Conservation (phyloP, 2,329 filamentous ascomycete species). For the Ustilaginoidea virens region DNA sequence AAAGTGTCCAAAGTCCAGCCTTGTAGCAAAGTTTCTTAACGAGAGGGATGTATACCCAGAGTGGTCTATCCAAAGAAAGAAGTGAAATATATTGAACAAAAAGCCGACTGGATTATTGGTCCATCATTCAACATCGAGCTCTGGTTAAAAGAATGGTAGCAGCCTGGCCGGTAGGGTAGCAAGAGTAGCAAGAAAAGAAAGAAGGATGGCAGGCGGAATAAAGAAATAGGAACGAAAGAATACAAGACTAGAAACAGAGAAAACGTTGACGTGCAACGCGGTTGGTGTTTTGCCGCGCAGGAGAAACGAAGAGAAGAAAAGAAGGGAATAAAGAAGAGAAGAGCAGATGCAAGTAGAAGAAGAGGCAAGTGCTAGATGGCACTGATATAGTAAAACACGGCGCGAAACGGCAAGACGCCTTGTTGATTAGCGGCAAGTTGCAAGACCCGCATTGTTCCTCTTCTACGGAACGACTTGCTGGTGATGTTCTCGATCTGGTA, state of each 20-base stretch:
- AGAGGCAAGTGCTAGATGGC: too few relatives aligned
- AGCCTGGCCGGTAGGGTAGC: conserved; percentile 45
- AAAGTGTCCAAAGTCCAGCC: conserved; percentile 2
- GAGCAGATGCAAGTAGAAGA: conserved; percentile 3
- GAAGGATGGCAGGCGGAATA: conserved; percentile 16
- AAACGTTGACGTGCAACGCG: too few relatives aligned
- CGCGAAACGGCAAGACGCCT: not conserved
- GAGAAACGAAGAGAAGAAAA: conserved; percentile 23
- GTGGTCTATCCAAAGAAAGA: not conserved
- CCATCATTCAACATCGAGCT: not conserved
- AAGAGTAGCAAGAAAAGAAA: conserved; percentile 26
- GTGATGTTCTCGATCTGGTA: conserved; percentile 9
- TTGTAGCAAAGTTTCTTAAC: too few relatives aligned
- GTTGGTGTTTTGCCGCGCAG: too few relatives aligned
- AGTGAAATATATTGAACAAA: not conserved
- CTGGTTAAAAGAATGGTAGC: conserved; percentile 41
- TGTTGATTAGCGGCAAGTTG: conserved; percentile 2
- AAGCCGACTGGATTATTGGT: not conserved
- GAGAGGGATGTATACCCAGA: too few relatives aligned
- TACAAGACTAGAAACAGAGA: too few relatives aligned
- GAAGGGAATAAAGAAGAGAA: conserved; percentile 4
- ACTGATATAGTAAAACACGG: conserved; percentile 6
- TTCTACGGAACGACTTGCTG: conserved; percentile 9
- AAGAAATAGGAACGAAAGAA: conserved; percentile 4
- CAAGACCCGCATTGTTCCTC: conserved; percentile 2